Evolutionary conservation across 495 filamentous ascomycete species (phyloP), one percentile per base, ranked within the genome.

Genomic region (Terfezia claveryi): DNA sequence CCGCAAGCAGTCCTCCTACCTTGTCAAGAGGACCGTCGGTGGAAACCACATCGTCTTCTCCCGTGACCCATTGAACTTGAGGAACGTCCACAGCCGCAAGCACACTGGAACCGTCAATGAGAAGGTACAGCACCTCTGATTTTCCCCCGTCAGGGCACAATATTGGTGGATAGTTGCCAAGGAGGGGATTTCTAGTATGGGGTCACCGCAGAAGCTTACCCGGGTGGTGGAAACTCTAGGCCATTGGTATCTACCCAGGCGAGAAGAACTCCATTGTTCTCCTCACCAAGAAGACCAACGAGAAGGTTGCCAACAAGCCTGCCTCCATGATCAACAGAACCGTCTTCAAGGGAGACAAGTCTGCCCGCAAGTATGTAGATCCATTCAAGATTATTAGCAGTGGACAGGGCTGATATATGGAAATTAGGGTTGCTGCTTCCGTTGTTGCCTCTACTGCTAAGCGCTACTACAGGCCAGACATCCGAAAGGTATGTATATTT

Each of bases 31-130:
- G 69, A 85, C 79, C 68, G 66, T 69, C 56, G 62, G 62, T 52
- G 74, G 72, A 59, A 85, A 83, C 62, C 81, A 82, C 64, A 72
- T 80, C 61, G 83, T 81, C 71, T 88, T 98, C 77, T 96, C 91
- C 58, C 82, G 81, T 52, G 92, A 98, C 67, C 83, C 86, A 60
- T 71, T 94, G 60, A 98, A 96, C 74, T 68, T 95, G 64, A 73
- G 72, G 64, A 96, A 95, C 80, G 73, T 82, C 69, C 81, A 94
- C 71, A 80, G 76, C 52, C 84, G 85, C 75, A 98, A 93, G 85
- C 79, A 93, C 71, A 82, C 85, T 58, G 91, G 91, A 59, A 87
- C 82, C 68, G 77, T 87, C 66, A 92, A 92, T 73, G 80, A 80
- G 71, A 89, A 95, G 85, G 89, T 94, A 81, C 69, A 64, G 36